Conservation (phyloP, 1,284 basidiomycete genomes). For the Phellopilus nigrolimitatus region DNA sequence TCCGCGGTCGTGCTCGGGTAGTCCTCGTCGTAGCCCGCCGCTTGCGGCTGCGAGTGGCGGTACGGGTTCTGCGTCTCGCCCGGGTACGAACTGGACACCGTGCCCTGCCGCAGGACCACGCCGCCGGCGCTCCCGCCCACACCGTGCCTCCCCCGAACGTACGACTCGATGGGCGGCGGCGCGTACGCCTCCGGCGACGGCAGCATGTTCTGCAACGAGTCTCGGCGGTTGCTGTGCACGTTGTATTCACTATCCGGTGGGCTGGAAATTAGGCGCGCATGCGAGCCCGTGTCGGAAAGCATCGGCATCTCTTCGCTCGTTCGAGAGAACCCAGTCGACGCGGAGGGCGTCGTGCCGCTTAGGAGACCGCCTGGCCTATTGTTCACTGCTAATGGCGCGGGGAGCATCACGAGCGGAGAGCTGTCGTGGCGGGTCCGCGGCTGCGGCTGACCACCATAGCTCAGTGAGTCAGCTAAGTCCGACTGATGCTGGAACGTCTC, state of each 20-base stretch:
- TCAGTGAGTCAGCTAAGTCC: constrained; percentile 58
- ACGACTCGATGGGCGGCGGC: constrained; percentile 35
- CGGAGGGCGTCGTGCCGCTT: constrained; percentile 44
- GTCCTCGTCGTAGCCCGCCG: constrained; percentile 35
- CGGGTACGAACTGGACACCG: constrained; percentile 36
- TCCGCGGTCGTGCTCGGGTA: constrained; percentile 23
- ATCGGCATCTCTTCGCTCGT: constrained; percentile 65
- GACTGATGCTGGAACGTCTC: constrained; percentile 59
- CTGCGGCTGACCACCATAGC: constrained; percentile 33
- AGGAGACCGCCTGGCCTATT: constrained; percentile 26
- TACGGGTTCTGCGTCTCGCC: constrained; percentile 54
- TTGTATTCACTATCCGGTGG: constrained; percentile 42
- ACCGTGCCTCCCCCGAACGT: constrained; percentile 33
- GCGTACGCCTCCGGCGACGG: constrained; percentile 25
- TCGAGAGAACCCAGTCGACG: constrained; percentile 53
- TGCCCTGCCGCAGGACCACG: constrained; percentile 39
- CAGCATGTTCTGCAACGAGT: constrained; percentile 23
- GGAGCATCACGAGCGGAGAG: constrained; percentile 63
- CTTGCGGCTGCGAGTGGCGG: constrained; percentile 34
- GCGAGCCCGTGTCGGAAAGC: constrained; percentile 51
- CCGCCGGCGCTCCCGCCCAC: constrained; percentile 29
- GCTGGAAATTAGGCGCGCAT: constrained; percentile 52
- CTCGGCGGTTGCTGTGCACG: constrained; percentile 21
- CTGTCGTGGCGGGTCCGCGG: constrained; percentile 60
- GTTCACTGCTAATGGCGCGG: constrained; percentile 58